Base-by-base conservation (phyloP, 495 filamentous ascomycete species). In the Penicillium soppii region DNA sequence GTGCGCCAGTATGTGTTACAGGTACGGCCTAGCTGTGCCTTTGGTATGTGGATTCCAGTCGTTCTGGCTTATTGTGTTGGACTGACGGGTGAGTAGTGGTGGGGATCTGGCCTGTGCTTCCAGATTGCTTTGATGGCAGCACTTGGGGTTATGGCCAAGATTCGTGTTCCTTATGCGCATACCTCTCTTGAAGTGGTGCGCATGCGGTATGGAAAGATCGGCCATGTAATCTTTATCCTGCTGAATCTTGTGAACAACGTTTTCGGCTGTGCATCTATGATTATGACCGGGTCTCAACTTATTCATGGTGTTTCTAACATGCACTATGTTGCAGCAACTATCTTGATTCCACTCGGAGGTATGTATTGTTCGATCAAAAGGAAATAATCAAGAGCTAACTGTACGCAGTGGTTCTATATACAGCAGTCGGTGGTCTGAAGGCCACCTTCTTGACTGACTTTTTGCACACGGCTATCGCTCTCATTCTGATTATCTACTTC, bases 181-280 rank as follows among this genome's bases (percentile, higher is more conserved):
- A 83, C 80, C 0, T 81, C 75, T 19, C 62, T 81, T 4, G 79
- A 83, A 55, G 75, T 79, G 32, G 74, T 81, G 40, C 70, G 72
- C 16, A 73, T 76, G 59, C 70, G 80, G 47, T 82, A 83, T 60
- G 78, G 79, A 19, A 63, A 65, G 15, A 61, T 71, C 17, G 77
- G 70, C 1, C 80, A 83, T 65, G 48, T 73, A 12, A 70, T 79
- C 12, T 81, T 73, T 47, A 73, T 79, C 17, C 56, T 74, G 4
- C 72, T 83, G 42, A 77, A 77, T 36, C 62, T 80, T 16, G 68
- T 73, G 15, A 78, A 73, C 50, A 82, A 82, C 52, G 71, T 82
- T 19, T 72, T 82, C 23, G 70, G 69, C 3, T 72, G 69, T 36
- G 65, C 58, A 35, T 78, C 63, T 0, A 72, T 74, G 69, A 72